Conservation (phyloP, 345 rosid species). For the Xanthoceras sorbifolium region DNA sequence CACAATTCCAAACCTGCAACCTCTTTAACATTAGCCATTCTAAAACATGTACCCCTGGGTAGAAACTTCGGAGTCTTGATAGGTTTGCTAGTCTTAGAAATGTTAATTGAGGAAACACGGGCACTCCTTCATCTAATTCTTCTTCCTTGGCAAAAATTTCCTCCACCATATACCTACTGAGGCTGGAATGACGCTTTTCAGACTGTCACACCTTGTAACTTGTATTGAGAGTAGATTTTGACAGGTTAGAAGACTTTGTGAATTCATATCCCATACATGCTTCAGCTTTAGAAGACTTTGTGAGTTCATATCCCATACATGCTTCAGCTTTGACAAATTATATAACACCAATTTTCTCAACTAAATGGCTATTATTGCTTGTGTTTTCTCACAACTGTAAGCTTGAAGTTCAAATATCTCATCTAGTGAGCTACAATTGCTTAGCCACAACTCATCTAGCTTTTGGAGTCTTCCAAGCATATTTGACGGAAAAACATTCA, state of each 20-base stretch:
- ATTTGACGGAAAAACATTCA: too few relatives aligned
- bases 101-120: slow-evolving; percentile 14
- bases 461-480: background rate
- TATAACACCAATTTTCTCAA: background rate
- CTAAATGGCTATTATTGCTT: background rate
- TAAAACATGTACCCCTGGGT: background rate
- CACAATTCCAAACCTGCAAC: slow-evolving; percentile 10
- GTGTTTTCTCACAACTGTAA: background rate
- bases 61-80: slow-evolving; percentile 16
- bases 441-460: background rate
- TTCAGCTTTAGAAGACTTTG: too few relatives aligned
- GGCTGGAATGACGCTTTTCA: background rate
- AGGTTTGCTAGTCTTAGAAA: background rate
- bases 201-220: background rate
- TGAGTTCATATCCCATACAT: background rate
- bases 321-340: background rate
- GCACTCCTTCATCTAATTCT: background rate
- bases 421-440: slow-evolving; percentile 2
- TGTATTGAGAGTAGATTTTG: background rate
- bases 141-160: background rate
- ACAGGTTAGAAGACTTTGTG: too few relatives aligned
- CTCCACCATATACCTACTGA: background rate
- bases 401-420: background rate
- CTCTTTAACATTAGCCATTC: slow-evolving; percentile 20
- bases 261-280: too few relatives aligned